phyloP scores from a whole-genome alignment of 108 stramenopile species.

The Pseudonitzschia delicatissima region DNA sequence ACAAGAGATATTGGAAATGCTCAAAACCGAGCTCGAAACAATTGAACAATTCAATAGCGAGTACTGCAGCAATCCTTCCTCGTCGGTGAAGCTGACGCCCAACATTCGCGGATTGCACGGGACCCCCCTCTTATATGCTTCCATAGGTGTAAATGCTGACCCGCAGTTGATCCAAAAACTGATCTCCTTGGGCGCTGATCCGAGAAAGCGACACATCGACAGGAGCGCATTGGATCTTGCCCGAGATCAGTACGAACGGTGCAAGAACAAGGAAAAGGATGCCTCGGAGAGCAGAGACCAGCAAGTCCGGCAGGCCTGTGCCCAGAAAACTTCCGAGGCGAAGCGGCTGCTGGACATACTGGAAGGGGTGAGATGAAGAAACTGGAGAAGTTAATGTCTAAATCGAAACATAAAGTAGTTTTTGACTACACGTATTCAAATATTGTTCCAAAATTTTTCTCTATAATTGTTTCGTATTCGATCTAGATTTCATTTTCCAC shows the following conservation, averaged over 20 bases:
- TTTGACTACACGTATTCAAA: no score
- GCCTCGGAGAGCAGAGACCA: background rate
- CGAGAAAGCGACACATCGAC: background rate
- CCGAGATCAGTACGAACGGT: background rate
- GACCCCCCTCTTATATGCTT: constrained; percentile 6
- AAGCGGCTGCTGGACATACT: background rate
- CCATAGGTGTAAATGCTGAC: background rate
- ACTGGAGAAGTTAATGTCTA: no score
- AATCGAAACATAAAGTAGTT: no score
- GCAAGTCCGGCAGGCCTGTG: background rate
- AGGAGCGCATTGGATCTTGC: constrained; percentile 2
- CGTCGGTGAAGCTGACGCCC: background rate
- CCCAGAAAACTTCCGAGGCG: background rate
- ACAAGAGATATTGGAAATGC: background rate
- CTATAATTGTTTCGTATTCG: background rate
- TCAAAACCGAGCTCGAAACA: constrained; percentile 8
- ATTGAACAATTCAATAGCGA: constrained; percentile 21
- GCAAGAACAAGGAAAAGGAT: background rate
- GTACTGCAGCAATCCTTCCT: background rate
- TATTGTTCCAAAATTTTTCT: no score
- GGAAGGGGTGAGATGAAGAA: no score
- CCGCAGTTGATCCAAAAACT: background rate
- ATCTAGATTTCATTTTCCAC: constrained; percentile 19
- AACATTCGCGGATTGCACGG: constrained; percentile 2
- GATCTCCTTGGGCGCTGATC: background rate